These are phyloP conservation scores for Quercus glauca DNA, from an alignment of 306 rosid genomes.

Conservation along the genomic window DNA sequence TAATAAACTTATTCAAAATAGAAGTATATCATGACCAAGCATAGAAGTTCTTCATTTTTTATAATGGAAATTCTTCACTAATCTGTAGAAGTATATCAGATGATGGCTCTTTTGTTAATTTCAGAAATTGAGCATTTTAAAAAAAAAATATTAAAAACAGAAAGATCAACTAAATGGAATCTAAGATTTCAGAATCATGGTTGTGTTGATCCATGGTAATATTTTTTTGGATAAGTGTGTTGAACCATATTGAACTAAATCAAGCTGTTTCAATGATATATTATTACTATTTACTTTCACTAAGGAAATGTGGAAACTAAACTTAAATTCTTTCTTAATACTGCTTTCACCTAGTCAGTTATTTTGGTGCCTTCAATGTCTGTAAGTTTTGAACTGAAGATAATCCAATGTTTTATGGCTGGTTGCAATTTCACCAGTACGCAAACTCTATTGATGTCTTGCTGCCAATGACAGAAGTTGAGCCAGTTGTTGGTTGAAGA, in stretches of 20 bases:
- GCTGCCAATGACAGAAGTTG: conserved; percentile 19
- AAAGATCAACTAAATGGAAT: not conserved
- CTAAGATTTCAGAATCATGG: not conserved
- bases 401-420: not conserved
- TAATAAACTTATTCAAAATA: not conserved
- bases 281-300: not conserved
- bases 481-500: not conserved
- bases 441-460: conserved; percentile 13
- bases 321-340: not conserved
- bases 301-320: not conserved
- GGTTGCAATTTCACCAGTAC: conserved; percentile 37
- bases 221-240: too few species aligned
- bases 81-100: not conserved
- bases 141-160: not conserved
- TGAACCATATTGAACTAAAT: not conserved
- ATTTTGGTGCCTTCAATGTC: not conserved
- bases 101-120: not conserved
- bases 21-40: not conserved
- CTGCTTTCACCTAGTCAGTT: not conserved
- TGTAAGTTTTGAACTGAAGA: not conserved
- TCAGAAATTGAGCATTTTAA: not conserved
- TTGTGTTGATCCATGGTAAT: not conserved
- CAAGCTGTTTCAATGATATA: not conserved
- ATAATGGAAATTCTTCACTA: not conserved
- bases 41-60: not conserved